phyloP scores from a whole-genome alignment of 1,139 yeast genomes.

The Pichia sp. region DNA sequence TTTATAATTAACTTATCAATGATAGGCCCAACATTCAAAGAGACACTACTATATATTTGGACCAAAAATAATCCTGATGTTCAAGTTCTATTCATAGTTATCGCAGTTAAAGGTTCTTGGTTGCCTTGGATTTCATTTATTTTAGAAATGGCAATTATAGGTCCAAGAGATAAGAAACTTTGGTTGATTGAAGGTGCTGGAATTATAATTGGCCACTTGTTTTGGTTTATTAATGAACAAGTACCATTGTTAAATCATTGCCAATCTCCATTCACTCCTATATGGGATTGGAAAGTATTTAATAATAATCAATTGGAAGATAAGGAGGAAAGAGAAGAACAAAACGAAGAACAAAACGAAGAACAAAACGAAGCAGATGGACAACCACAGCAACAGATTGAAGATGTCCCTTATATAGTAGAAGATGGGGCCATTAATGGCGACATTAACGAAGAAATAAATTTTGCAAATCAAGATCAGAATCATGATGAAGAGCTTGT shows the following conservation, averaged over 20 bases:
- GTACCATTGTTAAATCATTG: conserved; percentile 35
- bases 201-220: conserved; percentile 38
- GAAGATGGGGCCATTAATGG: background rate
- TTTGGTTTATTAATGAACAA: conserved; percentile 38
- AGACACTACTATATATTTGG: conserved; percentile 39
- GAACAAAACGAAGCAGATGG: background rate
- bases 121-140: conserved; percentile 33
- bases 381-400: background rate
- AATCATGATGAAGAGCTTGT: background rate
- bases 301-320: background rate
- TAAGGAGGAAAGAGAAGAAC: background rate
- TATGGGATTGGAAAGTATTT: conserved; percentile 26
- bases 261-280: conserved; percentile 23
- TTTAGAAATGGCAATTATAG: conserved; percentile 10
- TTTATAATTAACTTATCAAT: conserved; percentile 29
- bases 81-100: conserved; percentile 21
- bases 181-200: conserved; percentile 32
- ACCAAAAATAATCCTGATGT: conserved; percentile 38
- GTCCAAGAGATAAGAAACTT: conserved; percentile 1
- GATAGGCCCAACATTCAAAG: conserved; percentile 34
- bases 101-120: conserved; percentile 21
- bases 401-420: background rate
- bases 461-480: background rate
- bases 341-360: background rate
- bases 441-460: background rate